These are phyloP conservation scores for Monosporascus sp. DNA, from an alignment of 2,329 filamentous ascomycete genomes.

Conservation along the genomic window DNA sequence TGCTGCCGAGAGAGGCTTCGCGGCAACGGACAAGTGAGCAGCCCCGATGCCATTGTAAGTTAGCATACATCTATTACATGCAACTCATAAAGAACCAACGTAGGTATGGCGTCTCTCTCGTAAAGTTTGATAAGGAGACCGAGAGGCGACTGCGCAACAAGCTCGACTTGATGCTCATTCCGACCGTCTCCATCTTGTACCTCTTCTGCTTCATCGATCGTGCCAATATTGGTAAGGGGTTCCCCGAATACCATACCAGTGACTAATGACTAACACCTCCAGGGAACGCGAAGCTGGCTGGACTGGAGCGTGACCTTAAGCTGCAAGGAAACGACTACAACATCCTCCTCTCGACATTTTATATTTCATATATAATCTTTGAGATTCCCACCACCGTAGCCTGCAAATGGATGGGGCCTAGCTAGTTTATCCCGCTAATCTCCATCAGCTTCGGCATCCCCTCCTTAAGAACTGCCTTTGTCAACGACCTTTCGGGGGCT, in stretches of 20 bases:
- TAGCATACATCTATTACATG: no score
- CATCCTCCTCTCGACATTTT: slow-evolving; percentile 61
- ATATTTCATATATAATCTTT: slow-evolving; percentile 68
- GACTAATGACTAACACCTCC: not conserved
- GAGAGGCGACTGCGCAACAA: slow-evolving; percentile 54
- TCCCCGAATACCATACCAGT: not conserved
- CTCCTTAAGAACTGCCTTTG: slow-evolving; percentile 63
- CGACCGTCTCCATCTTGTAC: slow-evolving; percentile 59
- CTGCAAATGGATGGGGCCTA: slow-evolving; percentile 67
- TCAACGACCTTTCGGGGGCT: slow-evolving; percentile 44
- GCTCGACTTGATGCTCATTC: slow-evolving; percentile 58
- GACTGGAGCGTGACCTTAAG: slow-evolving; percentile 56
- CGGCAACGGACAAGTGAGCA: slow-evolving; percentile 41
- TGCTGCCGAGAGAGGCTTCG: slow-evolving; percentile 37
- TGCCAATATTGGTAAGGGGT: slow-evolving; percentile 56
- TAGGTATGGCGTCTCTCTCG: slow-evolving; percentile 43
- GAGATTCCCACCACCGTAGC: slow-evolving; percentile 64
- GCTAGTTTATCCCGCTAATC: slow-evolving; percentile 62
- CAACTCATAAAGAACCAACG: not conserved
- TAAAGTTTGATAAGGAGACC: slow-evolving; percentile 50
- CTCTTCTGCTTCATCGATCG: slow-evolving; percentile 68
- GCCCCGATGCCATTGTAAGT: no score
- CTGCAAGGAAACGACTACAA: slow-evolving; percentile 65
- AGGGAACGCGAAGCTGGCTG: slow-evolving; percentile 66
- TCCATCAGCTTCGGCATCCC: slow-evolving; percentile 58